Evolutionary conservation across 2,329 filamentous ascomycete species (phyloP), one percentile per base, ranked within the genome.

Genomic region (Cercospora brassicicola): DNA sequence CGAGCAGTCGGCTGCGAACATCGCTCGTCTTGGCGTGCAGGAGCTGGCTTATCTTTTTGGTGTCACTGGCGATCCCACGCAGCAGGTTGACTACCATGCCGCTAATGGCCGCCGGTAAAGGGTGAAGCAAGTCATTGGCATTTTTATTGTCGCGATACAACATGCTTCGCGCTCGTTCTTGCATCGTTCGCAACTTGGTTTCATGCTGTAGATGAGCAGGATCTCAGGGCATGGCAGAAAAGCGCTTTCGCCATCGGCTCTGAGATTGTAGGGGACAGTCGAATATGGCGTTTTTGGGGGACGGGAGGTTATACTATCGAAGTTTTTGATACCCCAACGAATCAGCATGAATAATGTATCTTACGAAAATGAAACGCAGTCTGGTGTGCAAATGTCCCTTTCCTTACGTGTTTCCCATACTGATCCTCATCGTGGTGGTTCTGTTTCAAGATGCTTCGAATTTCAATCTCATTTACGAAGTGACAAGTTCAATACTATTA

Each of bases 41-140:
- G 91, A 96, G 73, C 83, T 96, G 56, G 87, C 85, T 48, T 93
- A 87, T 74, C 82, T 96, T 67, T 92, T 94, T 76, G 87, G 78
- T 13, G 74, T 79, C 42, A 78, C 76, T 4, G 30, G 63, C 28
- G 72, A 75, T 48, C 71, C 74, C 2, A 64, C 66, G 9, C 71
- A 77, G 63, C 45, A 36, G 30, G 67, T 76, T 42, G 51, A 73
- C 23, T 76, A 76, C 62, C 48, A 20, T 56, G 59, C 56, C 23
- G 61, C 66, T 13, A 55, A 42, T 39, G 26, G 18, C 42, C 48
- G 57, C 20, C 64, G 30, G 18, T 56, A 42, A 26, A 51, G 30
- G 18, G 10, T 15, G 31, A 10, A 30, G 20, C 26, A 23, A 26
- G 15, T 6, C 42, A n/a, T 55, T 31, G 9, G 39, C 18, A 15